Evolutionary conservation across 192 early-diverging fungal genomes (phyloP).

Genomic region (Coemansia sp.): DNA sequence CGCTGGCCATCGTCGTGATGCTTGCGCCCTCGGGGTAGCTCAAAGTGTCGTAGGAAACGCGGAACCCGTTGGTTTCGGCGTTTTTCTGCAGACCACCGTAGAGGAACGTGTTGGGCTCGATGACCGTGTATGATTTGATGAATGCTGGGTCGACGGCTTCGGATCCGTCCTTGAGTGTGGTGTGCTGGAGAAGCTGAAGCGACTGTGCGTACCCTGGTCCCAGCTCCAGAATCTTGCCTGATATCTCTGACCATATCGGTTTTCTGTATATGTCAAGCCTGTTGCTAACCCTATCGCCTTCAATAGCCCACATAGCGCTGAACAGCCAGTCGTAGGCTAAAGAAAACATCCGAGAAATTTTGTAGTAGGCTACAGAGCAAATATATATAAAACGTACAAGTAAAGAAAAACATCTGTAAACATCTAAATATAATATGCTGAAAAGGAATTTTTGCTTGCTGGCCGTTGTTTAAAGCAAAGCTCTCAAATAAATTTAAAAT

Average conservation of each 20-base stretch:
- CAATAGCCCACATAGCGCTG: constrained; percentile 29
- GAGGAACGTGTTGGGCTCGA: constrained; percentile 47
- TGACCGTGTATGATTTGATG: constrained; percentile 35
- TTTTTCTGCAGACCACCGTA: constrained; percentile 29
- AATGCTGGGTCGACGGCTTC: constrained; percentile 19
- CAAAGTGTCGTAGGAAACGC: constrained; percentile 25
- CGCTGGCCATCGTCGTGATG: background rate
- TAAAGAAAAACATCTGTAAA: background rate
- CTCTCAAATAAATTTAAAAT: too few species aligned
- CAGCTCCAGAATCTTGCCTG: constrained; percentile 46
- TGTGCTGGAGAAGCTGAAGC: constrained; percentile 29
- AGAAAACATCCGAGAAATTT: constrained; percentile 3
- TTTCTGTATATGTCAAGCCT: constrained; percentile 42
- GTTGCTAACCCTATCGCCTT: constrained; percentile 31
- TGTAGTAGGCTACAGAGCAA: constrained; percentile 6
- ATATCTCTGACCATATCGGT: constrained; percentile 35
- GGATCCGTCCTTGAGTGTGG: constrained; percentile 27
- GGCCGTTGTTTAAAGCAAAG: too few species aligned
- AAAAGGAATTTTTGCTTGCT: too few species aligned
- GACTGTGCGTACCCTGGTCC: constrained; percentile 41
- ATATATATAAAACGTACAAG: background rate
- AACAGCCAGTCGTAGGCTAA: constrained; percentile 30
- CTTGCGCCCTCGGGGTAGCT: constrained; percentile 14
- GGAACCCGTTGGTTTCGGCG: constrained; percentile 38
- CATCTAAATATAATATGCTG: too few species aligned